phyloP scores from a whole-genome alignment of 2,329 filamentous ascomycete genomes.

The Fusarium nematophilum region DNA sequence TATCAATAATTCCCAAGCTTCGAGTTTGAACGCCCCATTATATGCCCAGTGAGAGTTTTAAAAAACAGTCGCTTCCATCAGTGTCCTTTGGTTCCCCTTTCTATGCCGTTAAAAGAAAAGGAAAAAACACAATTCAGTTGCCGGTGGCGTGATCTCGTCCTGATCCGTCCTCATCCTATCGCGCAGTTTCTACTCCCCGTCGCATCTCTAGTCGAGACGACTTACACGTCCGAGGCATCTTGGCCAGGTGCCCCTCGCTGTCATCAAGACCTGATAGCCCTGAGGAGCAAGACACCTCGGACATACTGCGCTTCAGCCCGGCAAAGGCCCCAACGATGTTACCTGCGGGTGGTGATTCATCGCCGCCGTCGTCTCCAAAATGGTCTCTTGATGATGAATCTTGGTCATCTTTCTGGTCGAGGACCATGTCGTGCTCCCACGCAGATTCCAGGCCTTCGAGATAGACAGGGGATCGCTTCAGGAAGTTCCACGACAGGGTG shows the following conservation, averaged over 20 bases:
- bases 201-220: constrained; percentile 54
- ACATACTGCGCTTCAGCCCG: constrained; percentile 62
- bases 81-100: background rate
- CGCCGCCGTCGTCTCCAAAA: constrained; percentile 27
- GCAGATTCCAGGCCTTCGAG: constrained; percentile 65
- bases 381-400: constrained; percentile 49
- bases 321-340: constrained; percentile 41
- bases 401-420: constrained; percentile 55
- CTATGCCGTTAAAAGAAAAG: background rate
- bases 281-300: constrained; percentile 62
- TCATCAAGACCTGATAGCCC: constrained; percentile 46
- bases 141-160: background rate
- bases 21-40: constrained; percentile 27
- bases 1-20: constrained; percentile 28
- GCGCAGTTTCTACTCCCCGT: constrained; percentile 42
- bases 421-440: constrained; percentile 63
- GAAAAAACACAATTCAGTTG: background rate
- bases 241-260: constrained; percentile 49
- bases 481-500: constrained; percentile 66
- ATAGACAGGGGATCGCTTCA: constrained; percentile 60
- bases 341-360: constrained; percentile 35
- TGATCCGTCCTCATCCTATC: constrained; percentile 13
- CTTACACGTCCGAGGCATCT: constrained; percentile 55
- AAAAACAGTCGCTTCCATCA: constrained; percentile 29
- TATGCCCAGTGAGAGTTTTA: constrained; percentile 16